These are phyloP conservation scores for Globisporangium orthogonon DNA, from an alignment of 352 stramenopile species.

Conservation along the genomic window DNA sequence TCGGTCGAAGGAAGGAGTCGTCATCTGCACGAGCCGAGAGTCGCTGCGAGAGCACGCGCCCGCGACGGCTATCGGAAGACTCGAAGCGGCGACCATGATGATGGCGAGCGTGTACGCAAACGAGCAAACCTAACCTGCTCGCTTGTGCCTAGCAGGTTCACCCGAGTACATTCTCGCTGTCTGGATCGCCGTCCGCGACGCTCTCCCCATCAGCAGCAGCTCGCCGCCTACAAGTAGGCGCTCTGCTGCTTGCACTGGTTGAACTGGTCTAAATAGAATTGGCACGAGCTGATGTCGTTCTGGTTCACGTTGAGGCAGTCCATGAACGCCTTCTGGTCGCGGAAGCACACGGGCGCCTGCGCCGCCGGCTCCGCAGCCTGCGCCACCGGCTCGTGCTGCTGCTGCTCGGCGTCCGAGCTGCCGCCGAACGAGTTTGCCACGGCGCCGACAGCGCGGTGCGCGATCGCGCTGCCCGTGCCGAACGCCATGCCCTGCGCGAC, in stretches of 20 bases:
- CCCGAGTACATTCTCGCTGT: background rate
- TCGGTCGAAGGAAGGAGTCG: too few species aligned
- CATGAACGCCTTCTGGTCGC: slow-evolving; percentile 77
- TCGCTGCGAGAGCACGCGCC: background rate
- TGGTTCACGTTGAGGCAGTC: slow-evolving; percentile 82
- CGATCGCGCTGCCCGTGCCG: slow-evolving; percentile 94
- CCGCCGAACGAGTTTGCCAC: slow-evolving; percentile 66
- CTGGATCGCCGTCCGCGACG: background rate
- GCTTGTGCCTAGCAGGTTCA: background rate
- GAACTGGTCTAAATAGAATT: slow-evolving; percentile 88
- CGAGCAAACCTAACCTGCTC: too few species aligned
- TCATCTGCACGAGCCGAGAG: background rate
- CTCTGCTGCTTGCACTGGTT: slow-evolving; percentile 82
- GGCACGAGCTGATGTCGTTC: slow-evolving; percentile 85
- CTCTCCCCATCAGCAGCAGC: background rate
- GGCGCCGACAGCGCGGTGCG: slow-evolving; percentile 88
- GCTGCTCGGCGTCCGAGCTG: slow-evolving; percentile 24
- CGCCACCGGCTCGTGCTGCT: slow-evolving; percentile 17
- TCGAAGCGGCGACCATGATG: too few species aligned
- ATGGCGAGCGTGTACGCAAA: too few species aligned
- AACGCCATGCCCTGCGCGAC: slow-evolving; percentile 98
- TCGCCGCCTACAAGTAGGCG: slow-evolving; percentile 43
- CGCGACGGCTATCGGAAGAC: background rate
- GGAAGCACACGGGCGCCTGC: slow-evolving; percentile 53
- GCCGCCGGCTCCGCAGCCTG: slow-evolving; percentile 28